phyloP scores from a whole-genome alignment of 495 filamentous ascomycete species.

The Tetracladium marchalianum region DNA sequence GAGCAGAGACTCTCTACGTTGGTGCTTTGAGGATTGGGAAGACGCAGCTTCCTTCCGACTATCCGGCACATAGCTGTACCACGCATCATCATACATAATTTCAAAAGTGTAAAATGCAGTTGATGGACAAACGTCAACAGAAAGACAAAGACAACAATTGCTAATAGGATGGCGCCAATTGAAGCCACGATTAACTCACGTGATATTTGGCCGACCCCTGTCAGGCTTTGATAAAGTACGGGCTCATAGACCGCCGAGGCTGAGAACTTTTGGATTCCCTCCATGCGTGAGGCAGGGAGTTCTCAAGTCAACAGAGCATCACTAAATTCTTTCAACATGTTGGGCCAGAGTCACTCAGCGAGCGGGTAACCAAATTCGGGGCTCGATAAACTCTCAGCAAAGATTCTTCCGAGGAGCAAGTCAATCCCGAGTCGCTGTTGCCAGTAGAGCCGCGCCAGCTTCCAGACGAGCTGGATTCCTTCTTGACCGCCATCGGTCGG shows the following conservation, averaged over 20 bases:
- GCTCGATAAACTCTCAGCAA: not conserved
- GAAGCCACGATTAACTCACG: too few species aligned
- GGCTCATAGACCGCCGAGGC: too few species aligned
- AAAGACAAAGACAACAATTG: too few species aligned
- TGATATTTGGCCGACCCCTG: too few species aligned
- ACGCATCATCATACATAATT: conserved; percentile 65
- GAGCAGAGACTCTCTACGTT: conserved; percentile 52
- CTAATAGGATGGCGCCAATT: too few species aligned
- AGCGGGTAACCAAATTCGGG: conserved; percentile 1
- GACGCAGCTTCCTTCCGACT: conserved; percentile 31
- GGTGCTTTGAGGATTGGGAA: conserved; percentile 35
- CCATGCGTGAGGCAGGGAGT: too few species aligned
- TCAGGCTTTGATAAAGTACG: too few species aligned
- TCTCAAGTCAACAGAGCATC: too few species aligned
- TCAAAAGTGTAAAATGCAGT: not conserved
- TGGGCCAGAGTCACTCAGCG: not conserved
- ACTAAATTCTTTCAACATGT: too few species aligned
- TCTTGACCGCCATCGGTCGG: conserved; percentile 19
- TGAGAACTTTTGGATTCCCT: too few species aligned
- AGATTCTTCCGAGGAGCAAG: conserved; percentile 7
- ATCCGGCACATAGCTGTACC: conserved; percentile 56
- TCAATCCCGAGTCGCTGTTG: conserved; percentile 6
- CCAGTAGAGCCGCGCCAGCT: conserved; percentile 1
- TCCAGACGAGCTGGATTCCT: conserved; percentile 2
- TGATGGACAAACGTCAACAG: not conserved